phyloP scores from a whole-genome alignment of 768 basidiomycete genomes.

The Tephrocybe sp. region DNA sequence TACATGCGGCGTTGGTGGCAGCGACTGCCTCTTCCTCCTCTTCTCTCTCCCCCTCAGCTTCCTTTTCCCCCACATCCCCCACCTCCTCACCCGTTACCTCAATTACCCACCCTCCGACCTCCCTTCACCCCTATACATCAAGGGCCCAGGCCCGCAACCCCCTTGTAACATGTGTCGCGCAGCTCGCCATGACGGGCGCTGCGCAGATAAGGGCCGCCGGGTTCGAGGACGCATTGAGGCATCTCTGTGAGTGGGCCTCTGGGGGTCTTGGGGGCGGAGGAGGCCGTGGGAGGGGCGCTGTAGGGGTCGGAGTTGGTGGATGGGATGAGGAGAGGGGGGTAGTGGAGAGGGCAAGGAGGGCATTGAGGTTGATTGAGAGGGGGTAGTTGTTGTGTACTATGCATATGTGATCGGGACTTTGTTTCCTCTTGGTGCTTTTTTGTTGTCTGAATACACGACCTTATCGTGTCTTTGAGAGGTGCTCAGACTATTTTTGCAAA shows the following conservation, averaged over 20 bases:
- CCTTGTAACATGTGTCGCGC: conserved; percentile 57
- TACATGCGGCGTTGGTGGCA: conserved; percentile 62
- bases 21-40: conserved; percentile 35
- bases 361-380: conserved; percentile 4
- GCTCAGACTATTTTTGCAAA: too few relatives aligned
- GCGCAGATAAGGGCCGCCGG: conserved; percentile 35
- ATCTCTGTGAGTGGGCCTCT: conserved; percentile 41
- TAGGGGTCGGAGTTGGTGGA: conserved; percentile 51
- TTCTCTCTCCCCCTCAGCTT: neutral
- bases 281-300: conserved; percentile 7
- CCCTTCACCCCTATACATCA: neutral
- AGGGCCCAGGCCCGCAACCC: conserved; percentile 52
- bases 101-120: neutral
- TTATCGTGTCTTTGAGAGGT: too few relatives aligned
- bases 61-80: neutral
- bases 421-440: too few relatives aligned
- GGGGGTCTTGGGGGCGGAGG: conserved; percentile 19
- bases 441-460: too few relatives aligned
- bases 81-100: neutral
- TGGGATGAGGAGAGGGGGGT: conserved; percentile 39
- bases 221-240: conserved; percentile 38
- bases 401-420: too few relatives aligned
- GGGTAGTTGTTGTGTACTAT: too few relatives aligned
- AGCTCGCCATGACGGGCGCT: conserved; percentile 49
- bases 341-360: conserved; percentile 2